These are phyloP conservation scores for Phylloporus sp. DNA, from an alignment of 768 basidiomycete species.

Conservation along the genomic window DNA sequence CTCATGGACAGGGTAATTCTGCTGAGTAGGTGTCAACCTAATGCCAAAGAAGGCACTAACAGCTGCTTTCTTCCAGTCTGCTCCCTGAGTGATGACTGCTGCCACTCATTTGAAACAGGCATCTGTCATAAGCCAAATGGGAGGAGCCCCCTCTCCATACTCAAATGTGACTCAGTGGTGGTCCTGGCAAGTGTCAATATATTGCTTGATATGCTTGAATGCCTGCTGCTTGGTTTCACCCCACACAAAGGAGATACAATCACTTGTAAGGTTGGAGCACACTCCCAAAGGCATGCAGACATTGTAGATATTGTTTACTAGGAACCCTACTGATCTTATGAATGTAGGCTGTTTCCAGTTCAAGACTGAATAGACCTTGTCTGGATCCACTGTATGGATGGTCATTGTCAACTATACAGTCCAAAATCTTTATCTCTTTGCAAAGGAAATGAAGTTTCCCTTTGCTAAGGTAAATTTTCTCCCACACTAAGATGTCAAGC, in stretches of 20 bases:
- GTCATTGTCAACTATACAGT: conserved; percentile 34
- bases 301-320: conserved; percentile 1
- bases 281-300: not conserved
- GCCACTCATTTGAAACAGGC: not conserved
- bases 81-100: not conserved
- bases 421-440: conserved; percentile 30
- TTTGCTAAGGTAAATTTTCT: conserved; percentile 36
- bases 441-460: conserved; percentile 34
- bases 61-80: not conserved
- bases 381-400: conserved; percentile 44
- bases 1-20: conserved; percentile 39
- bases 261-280: not conserved
- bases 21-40: conserved; percentile 36
- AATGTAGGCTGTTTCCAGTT: conserved; percentile 7
- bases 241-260: not conserved
- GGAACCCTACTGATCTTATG: not conserved
- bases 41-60: not conserved
- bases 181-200: not conserved
- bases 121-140: not conserved
- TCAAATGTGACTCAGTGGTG: not conserved
- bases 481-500: conserved; percentile 29
- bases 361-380: conserved; percentile 37
- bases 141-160: not conserved
- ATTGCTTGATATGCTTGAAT: not conserved
- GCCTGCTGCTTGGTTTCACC: not conserved